These are phyloP conservation scores for Plasmodium falciparum DNA, from an alignment of 169 alveolate species.

Conservation along the genomic window DNA sequence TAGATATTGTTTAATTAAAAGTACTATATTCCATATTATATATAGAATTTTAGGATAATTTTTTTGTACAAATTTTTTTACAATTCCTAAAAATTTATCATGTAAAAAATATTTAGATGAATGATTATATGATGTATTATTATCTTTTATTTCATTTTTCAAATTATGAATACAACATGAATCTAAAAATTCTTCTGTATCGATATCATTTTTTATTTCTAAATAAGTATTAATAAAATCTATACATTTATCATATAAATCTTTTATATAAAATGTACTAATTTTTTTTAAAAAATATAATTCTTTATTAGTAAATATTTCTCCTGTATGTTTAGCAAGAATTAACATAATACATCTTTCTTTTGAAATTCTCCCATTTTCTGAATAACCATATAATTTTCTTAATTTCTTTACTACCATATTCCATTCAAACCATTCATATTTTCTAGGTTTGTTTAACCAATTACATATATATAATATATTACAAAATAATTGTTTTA, in stretches of 20 bases:
- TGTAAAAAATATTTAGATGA: not conserved
- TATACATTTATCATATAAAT: slow-evolving; percentile 60
- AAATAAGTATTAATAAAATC: slow-evolving; percentile 71
- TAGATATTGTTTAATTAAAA: slow-evolving; percentile 62
- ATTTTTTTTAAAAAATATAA: slow-evolving; percentile 42
- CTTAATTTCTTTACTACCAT: slow-evolving; percentile 29
- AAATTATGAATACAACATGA: slow-evolving; percentile 19
- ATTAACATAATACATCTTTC: slow-evolving; percentile 63
- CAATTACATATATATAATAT: slow-evolving; percentile 68
- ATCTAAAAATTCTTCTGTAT: slow-evolving; percentile 31
- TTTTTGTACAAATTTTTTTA: slow-evolving; percentile 21
- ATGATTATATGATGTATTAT: not conserved
- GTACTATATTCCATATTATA: slow-evolving; percentile 65
- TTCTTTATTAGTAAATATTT: slow-evolving; percentile 71
- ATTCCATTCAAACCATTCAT: slow-evolving; percentile 74
- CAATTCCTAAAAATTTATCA: slow-evolving; percentile 72
- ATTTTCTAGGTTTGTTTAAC: slow-evolving; percentile 52
- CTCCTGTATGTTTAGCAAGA: slow-evolving; percentile 75
- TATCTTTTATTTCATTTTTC: not conserved
- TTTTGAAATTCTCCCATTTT: slow-evolving; percentile 73
- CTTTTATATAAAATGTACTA: slow-evolving; percentile 49
- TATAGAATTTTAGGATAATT: slow-evolving; percentile 47
- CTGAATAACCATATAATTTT: slow-evolving; percentile 62
- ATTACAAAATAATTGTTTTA: slow-evolving; percentile 72
- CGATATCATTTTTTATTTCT: slow-evolving; percentile 46